These are phyloP conservation scores for Oryza glumipatula DNA, from an alignment of 176 grass and related monocot species.

Conservation along the genomic window DNA sequence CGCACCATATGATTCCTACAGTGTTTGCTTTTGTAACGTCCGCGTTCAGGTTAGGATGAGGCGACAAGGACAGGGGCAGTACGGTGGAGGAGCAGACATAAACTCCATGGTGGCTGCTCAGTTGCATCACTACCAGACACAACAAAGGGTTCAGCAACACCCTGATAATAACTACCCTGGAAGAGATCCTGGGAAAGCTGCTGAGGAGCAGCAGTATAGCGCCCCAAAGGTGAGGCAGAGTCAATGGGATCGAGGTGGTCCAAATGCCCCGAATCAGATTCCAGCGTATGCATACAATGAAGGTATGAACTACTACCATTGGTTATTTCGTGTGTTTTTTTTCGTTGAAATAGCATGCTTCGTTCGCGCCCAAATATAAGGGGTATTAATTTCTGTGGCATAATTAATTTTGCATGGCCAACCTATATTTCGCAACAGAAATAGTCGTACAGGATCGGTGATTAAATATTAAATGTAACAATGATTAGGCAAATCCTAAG, in stretches of 20 bases:
- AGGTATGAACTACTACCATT: constrained; percentile 46
- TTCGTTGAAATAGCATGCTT: constrained; percentile 1
- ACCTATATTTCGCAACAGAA: constrained; percentile 13
- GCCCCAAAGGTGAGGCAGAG: constrained; percentile 60
- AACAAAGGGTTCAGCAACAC: constrained; percentile 60
- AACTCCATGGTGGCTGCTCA: constrained; percentile 58
- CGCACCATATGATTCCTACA: constrained; percentile 19
- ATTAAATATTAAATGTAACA: not conserved
- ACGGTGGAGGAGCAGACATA: constrained; percentile 59
- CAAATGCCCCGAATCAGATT: constrained; percentile 47
- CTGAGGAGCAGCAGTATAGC: constrained; percentile 57
- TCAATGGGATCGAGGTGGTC: constrained; percentile 75
- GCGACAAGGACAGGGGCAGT: constrained; percentile 52
- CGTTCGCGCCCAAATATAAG: constrained; percentile 6
- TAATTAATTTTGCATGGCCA: not conserved
- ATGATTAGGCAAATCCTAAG: not conserved
- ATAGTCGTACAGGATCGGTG: not conserved
- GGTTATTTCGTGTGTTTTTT: constrained; percentile 33
- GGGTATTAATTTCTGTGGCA: not conserved
- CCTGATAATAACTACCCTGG: constrained; percentile 61
- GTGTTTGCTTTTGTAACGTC: not conserved
- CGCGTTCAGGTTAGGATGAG: constrained; percentile 57
- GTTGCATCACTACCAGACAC: constrained; percentile 68
- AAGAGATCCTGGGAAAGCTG: constrained; percentile 45
- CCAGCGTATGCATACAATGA: constrained; percentile 56